Evolutionary conservation across 257 asterid genomes (phyloP).

Genomic region (Capsicum rhomboideum): DNA sequence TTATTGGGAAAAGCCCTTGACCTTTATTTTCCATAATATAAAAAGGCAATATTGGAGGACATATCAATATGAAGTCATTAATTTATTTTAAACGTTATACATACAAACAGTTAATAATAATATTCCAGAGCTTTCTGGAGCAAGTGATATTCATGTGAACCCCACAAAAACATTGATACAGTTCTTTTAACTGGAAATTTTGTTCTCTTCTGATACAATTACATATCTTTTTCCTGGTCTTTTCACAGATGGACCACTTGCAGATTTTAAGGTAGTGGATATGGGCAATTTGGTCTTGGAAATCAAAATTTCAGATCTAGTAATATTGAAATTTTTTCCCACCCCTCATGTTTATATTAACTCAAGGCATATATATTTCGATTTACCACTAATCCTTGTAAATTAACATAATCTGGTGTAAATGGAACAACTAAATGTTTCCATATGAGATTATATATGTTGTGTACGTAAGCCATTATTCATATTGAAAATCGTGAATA

Average conservation of each 20-base stretch:
- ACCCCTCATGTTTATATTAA: not conserved
- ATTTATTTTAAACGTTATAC: no score
- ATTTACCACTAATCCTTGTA: not conserved
- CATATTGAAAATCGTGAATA: not conserved
- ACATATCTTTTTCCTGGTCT: not conserved
- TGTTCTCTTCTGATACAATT: not conserved
- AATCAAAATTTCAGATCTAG: not conserved
- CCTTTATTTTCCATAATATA: not conserved
- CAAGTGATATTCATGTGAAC: not conserved
- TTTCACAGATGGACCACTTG: not conserved
- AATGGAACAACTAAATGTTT: not conserved
- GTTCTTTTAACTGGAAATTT: not conserved
- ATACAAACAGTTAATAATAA: not conserved
- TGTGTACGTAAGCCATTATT: no score
- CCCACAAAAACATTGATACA: not conserved
- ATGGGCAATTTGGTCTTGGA: not conserved
- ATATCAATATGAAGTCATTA: not conserved
- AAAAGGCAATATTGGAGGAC: not conserved
- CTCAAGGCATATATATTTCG: not conserved
- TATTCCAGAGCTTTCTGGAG: conserved; percentile 1
- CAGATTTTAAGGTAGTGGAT: not conserved
- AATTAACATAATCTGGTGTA: not conserved
- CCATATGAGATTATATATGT: not conserved
- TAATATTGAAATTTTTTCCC: not conserved
- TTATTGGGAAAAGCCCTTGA: not conserved